Evolutionary conservation across 2,329 filamentous ascomycete species (phyloP).

Genomic region (Colletotrichum filicis): DNA sequence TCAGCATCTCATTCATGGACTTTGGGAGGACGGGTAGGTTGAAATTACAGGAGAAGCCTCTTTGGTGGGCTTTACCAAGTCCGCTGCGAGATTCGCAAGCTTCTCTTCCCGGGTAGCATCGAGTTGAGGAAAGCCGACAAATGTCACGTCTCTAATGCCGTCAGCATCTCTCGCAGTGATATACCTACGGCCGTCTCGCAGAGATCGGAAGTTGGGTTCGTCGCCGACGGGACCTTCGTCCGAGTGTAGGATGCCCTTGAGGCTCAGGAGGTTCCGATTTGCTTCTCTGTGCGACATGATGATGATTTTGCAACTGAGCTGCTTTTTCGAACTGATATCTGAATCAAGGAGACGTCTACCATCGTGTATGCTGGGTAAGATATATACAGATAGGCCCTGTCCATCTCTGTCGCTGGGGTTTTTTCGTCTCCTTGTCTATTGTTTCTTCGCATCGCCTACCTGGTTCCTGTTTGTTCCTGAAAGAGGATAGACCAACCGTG

Average conservation of each 20-base stretch:
- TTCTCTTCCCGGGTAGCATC: neutral
- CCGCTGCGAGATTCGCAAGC: neutral
- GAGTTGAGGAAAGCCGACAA: neutral
- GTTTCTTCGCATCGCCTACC: neutral
- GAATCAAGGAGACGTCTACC: neutral
- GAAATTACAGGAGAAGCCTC: neutral
- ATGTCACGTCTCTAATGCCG: neutral
- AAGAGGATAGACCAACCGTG: neutral
- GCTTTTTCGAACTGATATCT: neutral
- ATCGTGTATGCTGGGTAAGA: neutral
- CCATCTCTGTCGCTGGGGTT: neutral
- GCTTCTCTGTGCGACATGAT: neutral
- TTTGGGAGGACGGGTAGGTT: neutral
- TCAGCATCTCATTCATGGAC: neutral
- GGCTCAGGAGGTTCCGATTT: neutral
- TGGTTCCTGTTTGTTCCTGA: neutral
- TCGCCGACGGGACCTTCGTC: neutral
- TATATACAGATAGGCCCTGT: neutral
- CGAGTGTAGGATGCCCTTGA: neutral
- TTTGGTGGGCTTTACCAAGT: neutral
- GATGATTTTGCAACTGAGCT: neutral
- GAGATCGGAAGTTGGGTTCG: neutral
- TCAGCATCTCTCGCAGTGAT: neutral
- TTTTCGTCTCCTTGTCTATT: neutral
- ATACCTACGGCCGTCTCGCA: neutral